Evolutionary conservation across 441 rosid species (phyloP).

Genomic region (Populus hybrid): DNA sequence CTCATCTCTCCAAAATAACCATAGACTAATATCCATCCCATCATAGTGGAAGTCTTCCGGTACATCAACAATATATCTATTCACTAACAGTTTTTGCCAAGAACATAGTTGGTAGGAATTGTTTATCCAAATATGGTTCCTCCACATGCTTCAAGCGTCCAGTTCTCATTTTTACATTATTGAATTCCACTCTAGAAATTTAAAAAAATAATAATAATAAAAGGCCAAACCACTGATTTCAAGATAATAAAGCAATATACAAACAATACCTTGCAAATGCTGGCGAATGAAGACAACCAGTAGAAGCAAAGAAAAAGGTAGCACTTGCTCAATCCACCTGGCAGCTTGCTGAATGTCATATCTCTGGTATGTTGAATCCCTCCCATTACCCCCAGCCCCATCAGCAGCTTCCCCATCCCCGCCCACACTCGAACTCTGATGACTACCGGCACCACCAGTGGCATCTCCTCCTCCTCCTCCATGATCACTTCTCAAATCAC

Average conservation of each 20-base stretch:
- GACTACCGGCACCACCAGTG: background rate
- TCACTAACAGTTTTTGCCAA: background rate
- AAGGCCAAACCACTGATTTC: background rate
- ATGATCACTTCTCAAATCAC: conserved; percentile 42
- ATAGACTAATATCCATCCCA: background rate
- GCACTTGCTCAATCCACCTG: conserved; percentile 77
- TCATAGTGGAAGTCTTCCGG: no score
- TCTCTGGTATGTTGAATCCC: conserved; percentile 72
- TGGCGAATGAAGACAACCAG: conserved; percentile 77
- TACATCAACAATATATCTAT: background rate
- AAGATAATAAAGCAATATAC: background rate
- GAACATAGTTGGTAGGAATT: background rate
- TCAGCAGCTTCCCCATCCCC: conserved; percentile 44
- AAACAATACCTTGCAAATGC: conserved; percentile 65
- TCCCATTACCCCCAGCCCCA: conserved; percentile 41
- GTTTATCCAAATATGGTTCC: background rate
- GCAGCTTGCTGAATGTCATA: conserved; percentile 86
- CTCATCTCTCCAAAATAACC: no score
- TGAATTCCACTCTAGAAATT: background rate
- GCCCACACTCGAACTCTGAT: conserved; percentile 36
- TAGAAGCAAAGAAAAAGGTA: conserved; percentile 73
- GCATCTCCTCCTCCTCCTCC: conserved; percentile 51
- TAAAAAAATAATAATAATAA: background rate
- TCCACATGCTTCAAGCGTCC: background rate
- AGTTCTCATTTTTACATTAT: background rate